phyloP scores from a whole-genome alignment of 805 yeast species.

The Tetrapisispora namnaoensis region DNA sequence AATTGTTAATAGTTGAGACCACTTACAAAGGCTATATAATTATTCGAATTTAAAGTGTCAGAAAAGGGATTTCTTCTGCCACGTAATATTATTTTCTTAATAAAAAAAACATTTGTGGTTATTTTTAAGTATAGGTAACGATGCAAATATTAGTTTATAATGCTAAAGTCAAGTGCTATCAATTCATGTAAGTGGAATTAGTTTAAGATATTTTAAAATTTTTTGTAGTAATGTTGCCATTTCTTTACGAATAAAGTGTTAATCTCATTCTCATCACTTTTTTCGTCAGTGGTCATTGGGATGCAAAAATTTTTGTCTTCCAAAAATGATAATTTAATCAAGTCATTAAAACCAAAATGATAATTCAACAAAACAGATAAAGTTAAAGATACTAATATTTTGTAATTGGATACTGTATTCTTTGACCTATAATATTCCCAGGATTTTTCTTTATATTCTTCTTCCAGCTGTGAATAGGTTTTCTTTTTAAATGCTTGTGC shows the following conservation, averaged over 20 bases:
- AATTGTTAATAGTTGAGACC: too few species aligned
- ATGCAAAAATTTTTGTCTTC: slow-evolving; percentile 20
- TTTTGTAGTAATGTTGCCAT: slow-evolving; percentile 28
- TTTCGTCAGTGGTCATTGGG: slow-evolving; percentile 20
- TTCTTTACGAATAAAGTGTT: slow-evolving; percentile 24
- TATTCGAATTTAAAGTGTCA: too few species aligned
- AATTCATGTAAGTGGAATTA: not conserved
- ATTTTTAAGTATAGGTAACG: too few species aligned
- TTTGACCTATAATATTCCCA: slow-evolving; percentile 29
- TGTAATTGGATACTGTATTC: slow-evolving; percentile 32
- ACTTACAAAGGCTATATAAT: too few species aligned
- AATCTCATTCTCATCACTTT: slow-evolving; percentile 14
- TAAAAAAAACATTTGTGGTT: too few species aligned
- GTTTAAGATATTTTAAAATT: slow-evolving; percentile 13
- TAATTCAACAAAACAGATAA: slow-evolving; percentile 37
- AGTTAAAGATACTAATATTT: slow-evolving; percentile 32
- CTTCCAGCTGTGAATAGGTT: slow-evolving; percentile 15
- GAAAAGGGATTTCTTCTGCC: too few species aligned
- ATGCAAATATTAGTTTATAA: too few species aligned
- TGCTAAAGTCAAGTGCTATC: too few species aligned
- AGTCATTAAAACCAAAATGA: slow-evolving; percentile 40
- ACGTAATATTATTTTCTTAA: not conserved
- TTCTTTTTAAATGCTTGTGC: slow-evolving; percentile 28
- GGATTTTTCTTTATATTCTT: slow-evolving; percentile 15
- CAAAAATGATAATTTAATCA: slow-evolving; percentile 22